These are phyloP conservation scores for Bipolaris gigantea DNA, from an alignment of 2,329 filamentous ascomycete genomes.

Conservation along the genomic window DNA sequence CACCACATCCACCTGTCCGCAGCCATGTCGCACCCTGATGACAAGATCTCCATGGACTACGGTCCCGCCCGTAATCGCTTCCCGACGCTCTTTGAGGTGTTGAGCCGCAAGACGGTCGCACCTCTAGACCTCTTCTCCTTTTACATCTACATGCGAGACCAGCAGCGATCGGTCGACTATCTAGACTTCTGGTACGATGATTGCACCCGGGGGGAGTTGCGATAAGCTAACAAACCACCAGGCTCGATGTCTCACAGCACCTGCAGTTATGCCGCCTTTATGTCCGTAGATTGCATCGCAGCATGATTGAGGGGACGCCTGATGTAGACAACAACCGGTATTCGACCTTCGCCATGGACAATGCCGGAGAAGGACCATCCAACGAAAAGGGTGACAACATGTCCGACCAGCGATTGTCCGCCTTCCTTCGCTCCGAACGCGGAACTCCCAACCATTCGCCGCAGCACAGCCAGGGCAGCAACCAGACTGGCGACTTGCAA, in stretches of 20 bases:
- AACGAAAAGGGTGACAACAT: conserved; percentile 66
- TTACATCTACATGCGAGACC: conserved; percentile 99
- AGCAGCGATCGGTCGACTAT: conserved; percentile 96
- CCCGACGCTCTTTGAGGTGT: conserved; percentile 92
- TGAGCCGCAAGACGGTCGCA: conserved; percentile 89
- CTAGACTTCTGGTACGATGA: conserved; percentile 87
- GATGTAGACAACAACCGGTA: conserved; percentile 81
- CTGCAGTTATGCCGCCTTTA: conserved; percentile 98
- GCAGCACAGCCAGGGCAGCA: conserved; percentile 54
- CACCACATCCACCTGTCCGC: conserved; percentile 4
- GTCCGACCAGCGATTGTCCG: conserved; percentile 87
- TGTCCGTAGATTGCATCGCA: conserved; percentile 90
- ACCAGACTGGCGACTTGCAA: conserved; percentile 56
- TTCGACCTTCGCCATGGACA: conserved; percentile 75
- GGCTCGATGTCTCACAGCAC: conserved; percentile 98
- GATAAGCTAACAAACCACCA: conserved; percentile 48
- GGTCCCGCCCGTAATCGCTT: conserved; percentile 70
- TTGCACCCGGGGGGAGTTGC: neutral
- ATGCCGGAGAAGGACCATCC: conserved; percentile 64
- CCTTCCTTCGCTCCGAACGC: conserved; percentile 71
- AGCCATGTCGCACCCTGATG: conserved; percentile 28
- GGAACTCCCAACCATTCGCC: conserved; percentile 51
- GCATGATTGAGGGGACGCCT: conserved; percentile 88
- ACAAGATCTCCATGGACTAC: conserved; percentile 12
- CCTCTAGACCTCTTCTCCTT: conserved; percentile 98